Conservation (phyloP, 805 yeast genomes). For the Candida pseudofarinosa region DNA sequence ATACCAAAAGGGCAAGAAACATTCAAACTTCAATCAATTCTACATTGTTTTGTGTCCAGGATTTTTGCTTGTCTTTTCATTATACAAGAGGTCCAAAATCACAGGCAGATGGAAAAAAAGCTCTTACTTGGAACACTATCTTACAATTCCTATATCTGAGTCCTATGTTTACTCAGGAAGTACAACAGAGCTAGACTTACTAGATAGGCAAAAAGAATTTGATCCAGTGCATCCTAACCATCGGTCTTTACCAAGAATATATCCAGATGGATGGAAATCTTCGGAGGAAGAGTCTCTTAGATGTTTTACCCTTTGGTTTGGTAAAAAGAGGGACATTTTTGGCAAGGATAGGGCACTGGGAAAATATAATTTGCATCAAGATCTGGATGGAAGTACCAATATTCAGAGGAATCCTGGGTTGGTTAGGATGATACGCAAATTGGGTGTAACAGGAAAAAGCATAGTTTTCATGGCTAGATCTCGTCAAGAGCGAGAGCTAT, state of each 20-base stretch:
- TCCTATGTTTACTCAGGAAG: constrained; percentile 78
- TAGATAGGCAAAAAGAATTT: constrained; percentile 41
- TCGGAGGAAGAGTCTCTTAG: constrained; percentile 71
- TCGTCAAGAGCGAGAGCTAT: constrained; percentile 73
- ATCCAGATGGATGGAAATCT: constrained; percentile 80
- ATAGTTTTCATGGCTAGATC: constrained; percentile 79
- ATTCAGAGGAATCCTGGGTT: constrained; percentile 39
- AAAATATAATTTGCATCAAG: constrained; percentile 9
- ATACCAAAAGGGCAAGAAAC: constrained; percentile 67
- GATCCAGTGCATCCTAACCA: constrained; percentile 52
- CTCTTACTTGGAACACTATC: constrained; percentile 47
- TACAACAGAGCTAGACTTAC: constrained; percentile 53
- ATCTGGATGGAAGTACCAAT: constrained; percentile 2
- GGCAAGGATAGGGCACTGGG: constrained; percentile 10
- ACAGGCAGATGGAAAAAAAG: constrained; percentile 45
- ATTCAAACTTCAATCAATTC: constrained; percentile 57
- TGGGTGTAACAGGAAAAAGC: constrained; percentile 65
- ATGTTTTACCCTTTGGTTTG: constrained; percentile 84
- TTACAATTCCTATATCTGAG: constrained; percentile 58
- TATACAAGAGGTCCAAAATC: constrained; percentile 42
- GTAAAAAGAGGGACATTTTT: constrained; percentile 50
- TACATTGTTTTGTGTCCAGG: constrained; percentile 72
- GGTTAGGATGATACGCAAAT: constrained; percentile 43
- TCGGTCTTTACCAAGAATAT: constrained; percentile 63
- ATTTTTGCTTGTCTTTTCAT: constrained; percentile 53